Percentiles rank a stretch among this genome's conserved stretches.
These are phyloP conservation scores for Herpetomonas samuelpessoai DNA, from an alignment of 208 protist genomes.

Conservation along the genomic window DNA sequence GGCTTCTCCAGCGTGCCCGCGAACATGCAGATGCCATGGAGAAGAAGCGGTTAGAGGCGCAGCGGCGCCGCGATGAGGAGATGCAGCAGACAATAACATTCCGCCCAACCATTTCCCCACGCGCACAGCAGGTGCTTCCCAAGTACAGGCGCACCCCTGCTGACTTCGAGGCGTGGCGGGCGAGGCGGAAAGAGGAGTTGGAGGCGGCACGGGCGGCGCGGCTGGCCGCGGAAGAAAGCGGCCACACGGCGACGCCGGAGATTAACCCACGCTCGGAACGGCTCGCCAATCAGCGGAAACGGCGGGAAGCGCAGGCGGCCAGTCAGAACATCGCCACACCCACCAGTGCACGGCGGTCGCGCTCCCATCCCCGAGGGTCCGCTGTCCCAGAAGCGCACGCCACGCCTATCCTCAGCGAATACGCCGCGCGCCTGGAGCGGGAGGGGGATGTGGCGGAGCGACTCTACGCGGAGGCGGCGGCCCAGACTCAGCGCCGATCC, in stretches of 20 bases:
- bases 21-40: slow-evolving; percentile 23
- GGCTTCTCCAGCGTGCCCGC: slow-evolving; percentile 44
- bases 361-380: background rate
- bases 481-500: slow-evolving; percentile 34
- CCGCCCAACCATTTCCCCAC: slow-evolving; percentile 46
- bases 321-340: background rate
- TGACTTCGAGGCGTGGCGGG: slow-evolving; percentile 25
- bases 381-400: slow-evolving; percentile 8
- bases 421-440: slow-evolving; percentile 49
- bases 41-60: slow-evolving; percentile 17
- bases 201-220: slow-evolving; percentile 7
- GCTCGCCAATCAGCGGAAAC: slow-evolving; percentile 34
- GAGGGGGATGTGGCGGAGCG: slow-evolving; percentile 34
- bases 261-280: slow-evolving; percentile 47
- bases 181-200: slow-evolving; percentile 21
- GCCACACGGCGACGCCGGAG: slow-evolving; percentile 21
- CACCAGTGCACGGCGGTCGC: background rate
- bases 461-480: slow-evolving; percentile 51
- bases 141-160: slow-evolving; percentile 21
- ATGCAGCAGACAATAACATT: slow-evolving; percentile 35
- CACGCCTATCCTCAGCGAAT: slow-evolving; percentile 45
- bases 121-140: slow-evolving; percentile 33
- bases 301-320: slow-evolving; percentile 23
- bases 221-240: slow-evolving; percentile 18
- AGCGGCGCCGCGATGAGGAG: slow-evolving; percentile 35